Conservation (phyloP, 2,329 filamentous ascomycete species). For the Alternaria postmessia region DNA sequence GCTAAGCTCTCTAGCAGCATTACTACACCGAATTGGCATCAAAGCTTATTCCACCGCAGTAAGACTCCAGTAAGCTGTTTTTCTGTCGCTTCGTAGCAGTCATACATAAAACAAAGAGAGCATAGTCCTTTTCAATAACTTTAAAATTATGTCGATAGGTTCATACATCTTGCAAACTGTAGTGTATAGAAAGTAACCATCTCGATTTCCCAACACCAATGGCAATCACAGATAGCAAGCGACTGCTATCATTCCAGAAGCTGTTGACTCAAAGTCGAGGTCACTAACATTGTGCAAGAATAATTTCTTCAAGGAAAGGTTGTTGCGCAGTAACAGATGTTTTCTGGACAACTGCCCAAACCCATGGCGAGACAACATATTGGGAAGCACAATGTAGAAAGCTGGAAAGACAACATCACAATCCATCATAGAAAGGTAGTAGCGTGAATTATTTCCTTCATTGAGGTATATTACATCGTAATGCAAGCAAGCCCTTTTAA, state of each 20-base stretch:
- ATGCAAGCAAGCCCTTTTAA: slow-evolving; percentile 27
- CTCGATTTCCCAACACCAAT: background rate
- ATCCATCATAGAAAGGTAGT: background rate
- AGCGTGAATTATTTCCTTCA: slow-evolving; percentile 22
- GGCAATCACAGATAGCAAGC: too few relatives aligned
- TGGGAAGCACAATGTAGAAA: background rate
- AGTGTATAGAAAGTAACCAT: fast-evolving
- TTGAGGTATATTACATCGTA: slow-evolving; percentile 42
- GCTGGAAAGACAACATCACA: background rate
- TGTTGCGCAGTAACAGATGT: too few relatives aligned
- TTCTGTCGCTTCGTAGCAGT: fast-evolving
- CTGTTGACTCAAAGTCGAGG: background rate
- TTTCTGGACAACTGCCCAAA: too few relatives aligned
- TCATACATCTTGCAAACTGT: background rate
- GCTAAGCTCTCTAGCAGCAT: too few relatives aligned
- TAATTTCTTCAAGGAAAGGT: fast-evolving
- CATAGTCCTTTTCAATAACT: background rate
- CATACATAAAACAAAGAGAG: background rate
- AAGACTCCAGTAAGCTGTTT: background rate
- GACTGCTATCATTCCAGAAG: fast-evolving
- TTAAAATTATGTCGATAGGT: background rate
- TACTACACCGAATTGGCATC: background rate
- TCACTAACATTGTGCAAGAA: background rate
- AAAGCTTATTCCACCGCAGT: background rate
- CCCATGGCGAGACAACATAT: background rate